Evolutionary conservation across 1,284 basidiomycete genomes (phyloP).

Genomic region (Xerocomus minutiporus): DNA sequence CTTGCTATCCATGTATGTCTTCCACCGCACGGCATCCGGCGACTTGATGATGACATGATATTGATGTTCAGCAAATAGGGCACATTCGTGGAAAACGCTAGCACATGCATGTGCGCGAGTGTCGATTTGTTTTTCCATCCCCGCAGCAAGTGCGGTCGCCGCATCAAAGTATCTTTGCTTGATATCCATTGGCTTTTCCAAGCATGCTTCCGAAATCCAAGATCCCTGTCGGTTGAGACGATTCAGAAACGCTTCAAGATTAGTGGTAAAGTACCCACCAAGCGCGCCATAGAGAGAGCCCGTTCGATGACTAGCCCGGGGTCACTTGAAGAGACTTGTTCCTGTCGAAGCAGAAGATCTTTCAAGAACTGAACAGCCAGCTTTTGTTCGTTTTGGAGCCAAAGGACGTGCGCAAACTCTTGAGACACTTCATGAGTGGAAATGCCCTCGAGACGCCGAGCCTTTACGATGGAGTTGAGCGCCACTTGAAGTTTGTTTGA

Average conservation of each 20-base stretch:
- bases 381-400: constrained; percentile 82
- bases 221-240: constrained; percentile 56
- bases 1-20: constrained; percentile 72
- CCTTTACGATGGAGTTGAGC: constrained; percentile 78
- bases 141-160: constrained; percentile 47
- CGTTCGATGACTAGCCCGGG: constrained; percentile 26
- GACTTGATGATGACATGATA: constrained; percentile 69
- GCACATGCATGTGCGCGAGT: constrained; percentile 41
- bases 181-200: constrained; percentile 80
- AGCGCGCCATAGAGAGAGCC: constrained; percentile 53
- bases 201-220: constrained; percentile 84
- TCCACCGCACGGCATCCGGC: constrained; percentile 68
- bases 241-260: background rate
- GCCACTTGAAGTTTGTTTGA: constrained; percentile 76
- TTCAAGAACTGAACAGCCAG: constrained; percentile 77
- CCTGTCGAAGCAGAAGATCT: constrained; percentile 37
- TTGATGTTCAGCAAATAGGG: constrained; percentile 85
- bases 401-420: constrained; percentile 88
- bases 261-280: constrained; percentile 44
- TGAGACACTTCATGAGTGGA: constrained; percentile 57
- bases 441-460: constrained; percentile 56
- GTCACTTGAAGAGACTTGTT: constrained; percentile 9
- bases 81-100: constrained; percentile 78
- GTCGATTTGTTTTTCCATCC: constrained; percentile 19
- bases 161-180: constrained; percentile 64